A percentile compares a stretch with the other conserved stretches of the same genome.
Evolutionary conservation across 345 rosid species (phyloP).

Genomic region (Firmiana major): DNA sequence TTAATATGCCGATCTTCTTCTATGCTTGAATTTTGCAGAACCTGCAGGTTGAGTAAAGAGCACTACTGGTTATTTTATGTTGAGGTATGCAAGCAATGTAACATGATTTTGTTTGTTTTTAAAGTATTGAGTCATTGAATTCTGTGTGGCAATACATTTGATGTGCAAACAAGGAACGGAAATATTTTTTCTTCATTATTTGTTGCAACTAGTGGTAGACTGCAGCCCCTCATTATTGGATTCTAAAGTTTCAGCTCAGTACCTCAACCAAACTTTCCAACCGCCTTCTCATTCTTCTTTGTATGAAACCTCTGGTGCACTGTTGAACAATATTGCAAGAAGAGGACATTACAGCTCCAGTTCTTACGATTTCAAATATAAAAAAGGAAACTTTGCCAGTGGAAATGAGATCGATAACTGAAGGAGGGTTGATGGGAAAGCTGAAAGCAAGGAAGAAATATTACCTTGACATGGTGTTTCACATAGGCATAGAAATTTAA

Average conservation of each 20-base stretch:
- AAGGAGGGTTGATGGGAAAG: neutral
- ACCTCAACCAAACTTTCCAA: constrained; percentile 78
- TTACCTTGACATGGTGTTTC: constrained; percentile 82
- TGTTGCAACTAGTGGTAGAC: neutral
- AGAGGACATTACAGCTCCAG: neutral
- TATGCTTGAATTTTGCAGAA: constrained; percentile 36
- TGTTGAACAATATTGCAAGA: constrained; percentile 26
- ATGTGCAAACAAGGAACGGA: neutral
- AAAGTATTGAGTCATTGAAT: neutral
- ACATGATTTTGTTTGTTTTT: neutral
- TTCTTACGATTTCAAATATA: neutral
- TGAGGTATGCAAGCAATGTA: neutral
- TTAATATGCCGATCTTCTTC: constrained; percentile 34
- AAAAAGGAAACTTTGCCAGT: neutral
- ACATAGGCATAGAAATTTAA: constrained; percentile 75
- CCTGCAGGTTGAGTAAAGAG: constrained; percentile 39
- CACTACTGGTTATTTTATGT: constrained; percentile 11
- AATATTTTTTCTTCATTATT: neutral
- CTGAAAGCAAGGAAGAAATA: neutral
- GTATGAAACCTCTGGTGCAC: constrained; percentile 87
- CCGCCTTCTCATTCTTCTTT: constrained; percentile 76
- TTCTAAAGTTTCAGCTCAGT: constrained; percentile 13
- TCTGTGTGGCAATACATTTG: neutral
- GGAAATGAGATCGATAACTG: neutral
- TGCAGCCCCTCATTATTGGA: neutral